A percentile compares a stretch with the other conserved stretches of the same genome.
These are phyloP conservation scores for Pisolithus tinctorius DNA, from an alignment of 768 basidiomycete species.

Conservation along the genomic window DNA sequence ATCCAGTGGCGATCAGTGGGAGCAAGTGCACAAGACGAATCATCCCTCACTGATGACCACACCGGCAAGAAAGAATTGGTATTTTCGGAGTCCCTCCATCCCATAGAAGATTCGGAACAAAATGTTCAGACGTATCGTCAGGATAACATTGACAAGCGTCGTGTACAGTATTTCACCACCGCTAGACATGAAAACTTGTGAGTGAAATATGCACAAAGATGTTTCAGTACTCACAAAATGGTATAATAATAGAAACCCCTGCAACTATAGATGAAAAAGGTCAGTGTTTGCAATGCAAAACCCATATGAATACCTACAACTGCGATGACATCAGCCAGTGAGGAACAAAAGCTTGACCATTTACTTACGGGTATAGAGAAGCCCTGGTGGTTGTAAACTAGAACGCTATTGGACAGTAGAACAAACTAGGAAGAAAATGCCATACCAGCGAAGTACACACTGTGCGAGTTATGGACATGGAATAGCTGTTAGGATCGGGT, in stretches of 20 bases:
- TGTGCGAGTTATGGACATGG: neutral
- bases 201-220: no score
- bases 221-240: no score
- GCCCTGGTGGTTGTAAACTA: neutral
- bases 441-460: neutral
- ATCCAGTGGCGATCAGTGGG: neutral
- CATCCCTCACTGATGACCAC: neutral
- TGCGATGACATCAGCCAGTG: neutral
- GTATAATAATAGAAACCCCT: constrained; percentile 5
- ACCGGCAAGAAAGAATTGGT: neutral
- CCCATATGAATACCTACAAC: neutral
- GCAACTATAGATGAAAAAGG: constrained; percentile 7
- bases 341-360: neutral
- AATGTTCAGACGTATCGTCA: constrained; percentile 15
- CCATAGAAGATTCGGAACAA: constrained; percentile 3
- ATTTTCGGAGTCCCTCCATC: neutral
- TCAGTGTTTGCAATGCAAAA: neutral
- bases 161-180: no score
- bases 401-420: neutral
- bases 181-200: no score
- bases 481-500: no score
- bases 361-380: neutral
- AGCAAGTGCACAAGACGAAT: neutral
- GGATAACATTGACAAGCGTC: constrained; percentile 16
- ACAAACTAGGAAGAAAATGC: neutral